These are phyloP conservation scores for Colletotrichum siamense DNA, from an alignment of 2,329 filamentous ascomycete genomes.

Conservation along the genomic window DNA sequence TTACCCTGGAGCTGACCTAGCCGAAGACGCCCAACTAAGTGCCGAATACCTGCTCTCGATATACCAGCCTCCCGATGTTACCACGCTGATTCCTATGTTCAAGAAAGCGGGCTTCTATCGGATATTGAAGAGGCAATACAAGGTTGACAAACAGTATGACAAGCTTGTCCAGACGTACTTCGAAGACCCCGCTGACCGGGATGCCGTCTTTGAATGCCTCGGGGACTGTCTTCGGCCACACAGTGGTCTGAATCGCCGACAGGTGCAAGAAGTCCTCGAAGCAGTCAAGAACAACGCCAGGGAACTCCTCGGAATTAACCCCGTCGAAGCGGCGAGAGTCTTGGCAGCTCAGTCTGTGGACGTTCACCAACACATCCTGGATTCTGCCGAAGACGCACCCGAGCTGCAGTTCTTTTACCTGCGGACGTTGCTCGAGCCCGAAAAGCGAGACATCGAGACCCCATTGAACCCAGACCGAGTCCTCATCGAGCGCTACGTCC, in stretches of 20 bases:
- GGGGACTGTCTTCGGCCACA: conserved; percentile 73
- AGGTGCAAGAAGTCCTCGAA: conserved; percentile 72
- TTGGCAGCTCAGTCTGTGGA: conserved; percentile 67
- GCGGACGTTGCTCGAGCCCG: conserved; percentile 72
- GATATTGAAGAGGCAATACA: conserved; percentile 89
- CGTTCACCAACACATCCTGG: conserved; percentile 70
- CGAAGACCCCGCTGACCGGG: conserved; percentile 79
- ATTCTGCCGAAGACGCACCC: conserved; percentile 63
- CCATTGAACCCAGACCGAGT: conserved; percentile 50
- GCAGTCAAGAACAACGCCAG: conserved; percentile 70
- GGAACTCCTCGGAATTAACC: conserved; percentile 71
- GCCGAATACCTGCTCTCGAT: conserved; percentile 93
- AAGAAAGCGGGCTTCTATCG: conserved; percentile 84
- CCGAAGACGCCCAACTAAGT: conserved; percentile 95
- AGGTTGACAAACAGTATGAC: conserved; percentile 77
- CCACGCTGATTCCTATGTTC: conserved; percentile 77
- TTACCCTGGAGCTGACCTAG: conserved; percentile 80
- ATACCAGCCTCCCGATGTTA: conserved; percentile 86
- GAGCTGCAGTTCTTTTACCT: conserved; percentile 80
- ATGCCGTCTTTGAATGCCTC: conserved; percentile 80
- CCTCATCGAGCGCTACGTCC: conserved; percentile 84
- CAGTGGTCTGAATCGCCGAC: conserved; percentile 69
- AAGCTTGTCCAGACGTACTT: conserved; percentile 83
- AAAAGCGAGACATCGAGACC: conserved; percentile 34
- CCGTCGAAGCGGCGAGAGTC: conserved; percentile 67